Base-by-base conservation (phyloP, 306 rosid species). In the Lagenaria siceraria region DNA sequence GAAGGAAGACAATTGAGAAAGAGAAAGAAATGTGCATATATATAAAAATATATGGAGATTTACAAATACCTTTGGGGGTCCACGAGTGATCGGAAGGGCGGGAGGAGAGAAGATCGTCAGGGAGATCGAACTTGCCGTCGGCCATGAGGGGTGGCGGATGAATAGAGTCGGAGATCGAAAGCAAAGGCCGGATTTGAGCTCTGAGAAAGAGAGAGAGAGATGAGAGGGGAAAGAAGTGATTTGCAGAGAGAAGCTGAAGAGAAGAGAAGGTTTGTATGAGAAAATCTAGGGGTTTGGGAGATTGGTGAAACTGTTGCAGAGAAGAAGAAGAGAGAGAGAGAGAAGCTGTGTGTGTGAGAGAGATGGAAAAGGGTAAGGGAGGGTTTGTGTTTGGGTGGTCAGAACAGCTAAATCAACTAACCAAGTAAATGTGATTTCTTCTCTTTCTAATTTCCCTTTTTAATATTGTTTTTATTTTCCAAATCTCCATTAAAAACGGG, bases 91-190 rank as follows among this genome's bases (percentile, higher is more conserved):
- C 91, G 82, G 89, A 83, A 10, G 83, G 82, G 10, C 83, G 84
- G 24, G 86, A 81, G 49, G 82, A 80, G 77, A 87, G 81, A 78
- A 87, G 82, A 82, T 85, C 86, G 69, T 85, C 86, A 4, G 89
- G 87, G 3, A 83, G 91, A 85, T 83, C 87, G 84, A 85, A 74
- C 78, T 87, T 87, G 64, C 85, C 79, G 76, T 87, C 86, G 62
- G 87, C 91, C 91, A 87, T 87, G 36, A 68, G 64, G 54, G 21
- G 25, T n/a, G 74, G 29, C n/a, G 19, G 38, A 12, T 21, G 53
- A 43, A 22, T 19, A 53, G 73, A 38, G 24, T 19, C 11, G 54
- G 74, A 68, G 74, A 68, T 68, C 54, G 74, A 42, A 42, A 42
- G 31, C 8, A 22, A 42, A 68, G 74, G 35, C 19, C 19, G 29